These are phyloP conservation scores for Persicaria tinctoria DNA, from an alignment of 148 eudicot species.

Conservation along the genomic window DNA sequence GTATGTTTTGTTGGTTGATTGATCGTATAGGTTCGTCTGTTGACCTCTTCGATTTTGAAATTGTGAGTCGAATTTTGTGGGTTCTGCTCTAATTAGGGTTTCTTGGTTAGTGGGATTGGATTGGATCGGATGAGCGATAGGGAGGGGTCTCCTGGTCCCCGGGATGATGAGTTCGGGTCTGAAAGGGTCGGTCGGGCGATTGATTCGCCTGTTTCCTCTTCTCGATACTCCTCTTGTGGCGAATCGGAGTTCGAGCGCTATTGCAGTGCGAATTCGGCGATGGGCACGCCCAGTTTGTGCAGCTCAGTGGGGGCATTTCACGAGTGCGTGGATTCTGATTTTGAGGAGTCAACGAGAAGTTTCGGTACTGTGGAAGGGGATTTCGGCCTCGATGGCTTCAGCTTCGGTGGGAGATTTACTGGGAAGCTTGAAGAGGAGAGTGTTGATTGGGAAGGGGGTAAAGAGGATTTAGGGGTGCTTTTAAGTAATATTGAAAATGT, in stretches of 20 bases:
- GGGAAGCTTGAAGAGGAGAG: conserved; percentile 20
- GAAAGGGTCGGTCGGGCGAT: background rate
- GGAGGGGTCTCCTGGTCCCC: conserved; percentile 4
- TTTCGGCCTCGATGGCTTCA: conserved; percentile 34
- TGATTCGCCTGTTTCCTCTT: conserved; percentile 37
- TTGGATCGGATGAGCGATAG: conserved; percentile 13
- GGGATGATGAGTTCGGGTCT: conserved; percentile 3
- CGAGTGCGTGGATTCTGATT: conserved; percentile 57
- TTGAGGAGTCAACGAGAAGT: conserved; percentile 46
- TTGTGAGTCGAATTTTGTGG: background rate
- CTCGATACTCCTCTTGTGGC: conserved; percentile 75
- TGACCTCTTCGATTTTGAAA: conserved; percentile 6
- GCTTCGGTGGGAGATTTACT: conserved; percentile 37
- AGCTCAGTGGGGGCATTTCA: conserved; percentile 64
- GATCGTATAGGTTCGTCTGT: conserved; percentile 3
- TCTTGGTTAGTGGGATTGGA: background rate
- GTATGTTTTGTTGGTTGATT: background rate
- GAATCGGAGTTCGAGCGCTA: conserved; percentile 91
- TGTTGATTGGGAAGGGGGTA: conserved; percentile 18
- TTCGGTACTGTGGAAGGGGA: conserved; percentile 27
- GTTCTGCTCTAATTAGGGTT: background rate
- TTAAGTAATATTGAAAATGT: conserved; percentile 30
- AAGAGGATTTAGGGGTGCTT: conserved; percentile 27
- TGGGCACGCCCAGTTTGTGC: conserved; percentile 90
- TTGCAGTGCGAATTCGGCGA: conserved; percentile 83